Evolutionary conservation across 2,329 filamentous ascomycete genomes (phyloP), one percentile per base, ranked within the genome.

Genomic region (Microcyclosporella mali): DNA sequence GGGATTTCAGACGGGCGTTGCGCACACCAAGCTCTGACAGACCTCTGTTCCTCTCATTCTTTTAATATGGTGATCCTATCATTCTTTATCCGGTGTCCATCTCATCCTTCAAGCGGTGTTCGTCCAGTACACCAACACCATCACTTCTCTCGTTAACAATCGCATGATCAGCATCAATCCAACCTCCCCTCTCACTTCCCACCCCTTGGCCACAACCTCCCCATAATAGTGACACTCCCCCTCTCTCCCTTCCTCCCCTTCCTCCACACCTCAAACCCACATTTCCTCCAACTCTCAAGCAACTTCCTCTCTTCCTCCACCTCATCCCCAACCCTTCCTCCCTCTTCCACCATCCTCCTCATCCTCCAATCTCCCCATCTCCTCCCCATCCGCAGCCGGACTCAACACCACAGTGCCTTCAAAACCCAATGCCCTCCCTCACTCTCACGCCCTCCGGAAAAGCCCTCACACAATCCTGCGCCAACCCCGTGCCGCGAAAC

Each of bases 391-490:
- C 6, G 29, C 37, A 18, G 37, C 37, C n/a, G 9, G 29, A 4
- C 10, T 19, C 15, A 40, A 29, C 15, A 40, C 18, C 12, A 40
- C 21, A 12, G 29, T 11, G 17, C 37, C 29, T 14, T 12, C 21
- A 28, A 32, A 11, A 8, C 19, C 28, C 29, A 33, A 2, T 30
- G 8, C 11, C 14, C 37, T 17, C 14, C 14, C 10, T 18, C 27
- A 10, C 14, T 31, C 14, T 19, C 37, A 40, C 8, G 12, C 29
- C 37, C n/a, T 25, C 29, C 16, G 15, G 17, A 25, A 33, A 40
- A 21, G 16, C 30, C 14, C n/a, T 25, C 17, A 40, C 27, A 11
- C 16, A 29, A 40, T 40, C 37, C 19, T 40, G 29, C 15, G 37
- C 29, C 17, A 33, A 21, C 17, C 37, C 37, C 4, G 17, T 40